Base-by-base conservation (phyloP, 78 protist species). In the Blattamonas nauphoetae region DNA sequence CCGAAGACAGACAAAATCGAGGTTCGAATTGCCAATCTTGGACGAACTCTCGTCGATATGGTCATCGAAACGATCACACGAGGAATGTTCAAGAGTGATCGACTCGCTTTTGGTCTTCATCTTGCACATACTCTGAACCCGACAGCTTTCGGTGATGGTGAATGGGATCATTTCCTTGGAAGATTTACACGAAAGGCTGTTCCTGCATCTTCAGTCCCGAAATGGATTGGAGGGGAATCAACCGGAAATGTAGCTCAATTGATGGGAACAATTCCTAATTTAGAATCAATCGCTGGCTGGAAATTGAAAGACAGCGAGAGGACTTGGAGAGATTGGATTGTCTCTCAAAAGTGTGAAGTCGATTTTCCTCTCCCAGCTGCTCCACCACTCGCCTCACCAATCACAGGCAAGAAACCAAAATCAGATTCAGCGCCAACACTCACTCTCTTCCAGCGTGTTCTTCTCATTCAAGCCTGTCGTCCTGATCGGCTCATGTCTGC, bases 1-100 rank as follows among this genome's bases (percentile, higher is more conserved):
- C 45, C 83, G 42, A 4, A 21, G 32, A 4, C 83, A 5, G 33
- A n/a, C 6, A 88, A 3, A 11, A 1, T 1, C 11, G 81, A 78
- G 2, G 84, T 45, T 87, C 29, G 45, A 34, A 79, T 86, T 33
- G 1, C 2, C 32, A 32, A 1, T 46, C 78, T 86, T 33, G 3
- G 42, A 34, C 45, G 6, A 29, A 1, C 21, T 21, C 84, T 86
- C 43, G 80, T 35, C 71, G 21, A 0, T 6, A 45, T 2, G 44
- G 88, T 86, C n/a, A 44, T 81, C 86, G 44, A 71, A 38, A 81
- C 71, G 21, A 91, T 91, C 41, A 34, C 89, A 32, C 89, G 91
- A 29, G 88, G 93, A 78, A 86, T 92, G 45, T 90, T 94, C 93
- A 92, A 94, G 89, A 89, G n/a, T 33, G 95, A 94, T 64, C 86